Evolutionary conservation across 2,329 filamentous ascomycete species (phyloP), one percentile per base, ranked within the genome.

Genomic region (Trichoderma sp.): DNA sequence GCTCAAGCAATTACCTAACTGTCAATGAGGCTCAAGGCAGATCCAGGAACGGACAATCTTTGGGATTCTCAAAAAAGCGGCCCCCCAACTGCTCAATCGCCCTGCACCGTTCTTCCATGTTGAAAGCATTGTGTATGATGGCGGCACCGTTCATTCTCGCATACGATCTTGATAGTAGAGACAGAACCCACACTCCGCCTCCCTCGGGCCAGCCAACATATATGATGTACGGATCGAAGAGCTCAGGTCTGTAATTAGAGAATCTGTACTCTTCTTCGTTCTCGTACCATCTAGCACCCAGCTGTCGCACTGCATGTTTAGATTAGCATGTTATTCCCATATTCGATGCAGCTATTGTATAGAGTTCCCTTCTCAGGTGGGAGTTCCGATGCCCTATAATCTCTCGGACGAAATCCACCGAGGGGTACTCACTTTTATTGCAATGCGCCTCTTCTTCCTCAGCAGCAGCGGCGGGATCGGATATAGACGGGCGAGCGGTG

Each of bases 151-250:
- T 43, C 9, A n/a, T 21, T 5, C 15, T 6, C 10, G 19, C 21
- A 30, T 52, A 10, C 15, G 28, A 7, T 10, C 17, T 10, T 14
- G 45, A 43, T 26, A 43, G 21, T 15, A 43, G 21, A 24, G 3
- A 43, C 12, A 61, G 19, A 43, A 61, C 34, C 58, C 48, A 61
- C 12, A 61, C 45, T 44, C 58, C 58, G 17, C 58, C 47, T 51
- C 21, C 48, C 26, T 34, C 58, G 19, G 47, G 45, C 58, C 47
- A 61, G 1, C 58, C 58, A 61, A 30, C 34, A 9, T 41, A 51
- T 51, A 0, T 15, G 15, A 12, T 15, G 26, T 1, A 3, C 41
- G 12, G 1, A 12, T 34, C 10, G 9, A 9, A 51, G 26, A 28
- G 7, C 5, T 19, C 9, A n/a, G 30, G 21, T 6, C 9, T n/a